These are phyloP conservation scores for Fusarium sp. DNA, from an alignment of 2,329 filamentous ascomycete genomes.

Conservation along the genomic window DNA sequence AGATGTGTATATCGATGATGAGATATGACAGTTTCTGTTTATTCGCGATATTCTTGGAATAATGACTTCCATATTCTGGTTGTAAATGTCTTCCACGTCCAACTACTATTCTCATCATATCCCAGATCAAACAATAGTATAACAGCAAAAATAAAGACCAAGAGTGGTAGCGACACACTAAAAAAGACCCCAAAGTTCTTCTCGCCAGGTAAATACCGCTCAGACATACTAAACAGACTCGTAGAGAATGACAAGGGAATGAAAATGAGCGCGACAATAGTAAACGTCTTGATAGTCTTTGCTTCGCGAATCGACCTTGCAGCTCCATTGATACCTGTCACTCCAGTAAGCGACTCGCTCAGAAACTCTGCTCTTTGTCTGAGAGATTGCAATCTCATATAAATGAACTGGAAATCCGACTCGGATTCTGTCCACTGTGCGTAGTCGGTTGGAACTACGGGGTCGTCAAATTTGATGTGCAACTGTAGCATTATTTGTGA, in stretches of 20 bases:
- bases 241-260: conserved; percentile 4
- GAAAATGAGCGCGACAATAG: conserved; percentile 3
- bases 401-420: not conserved
- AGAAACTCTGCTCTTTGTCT: not conserved
- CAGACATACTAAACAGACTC: not conserved
- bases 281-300: conserved; percentile 3
- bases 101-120: conserved; percentile 7
- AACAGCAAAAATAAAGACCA: not conserved
- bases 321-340: conserved; percentile 1
- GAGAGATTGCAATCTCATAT: not conserved
- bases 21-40: not conserved
- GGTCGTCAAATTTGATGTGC: not conserved
- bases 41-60: not conserved
- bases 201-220: not conserved
- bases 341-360: not conserved
- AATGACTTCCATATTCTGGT: not conserved
- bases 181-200: not conserved
- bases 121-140: conserved; percentile 1
- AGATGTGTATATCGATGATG: conserved; percentile 25
- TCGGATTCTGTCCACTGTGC: not conserved
- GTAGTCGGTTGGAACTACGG: not conserved
- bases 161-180: not conserved
- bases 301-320: conserved; percentile 5
- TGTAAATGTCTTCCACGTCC: not conserved
- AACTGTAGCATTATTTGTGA: conserved; percentile 4